Evolutionary conservation across 306 rosid species (phyloP).

Genomic region (Sicyos baderoa): DNA sequence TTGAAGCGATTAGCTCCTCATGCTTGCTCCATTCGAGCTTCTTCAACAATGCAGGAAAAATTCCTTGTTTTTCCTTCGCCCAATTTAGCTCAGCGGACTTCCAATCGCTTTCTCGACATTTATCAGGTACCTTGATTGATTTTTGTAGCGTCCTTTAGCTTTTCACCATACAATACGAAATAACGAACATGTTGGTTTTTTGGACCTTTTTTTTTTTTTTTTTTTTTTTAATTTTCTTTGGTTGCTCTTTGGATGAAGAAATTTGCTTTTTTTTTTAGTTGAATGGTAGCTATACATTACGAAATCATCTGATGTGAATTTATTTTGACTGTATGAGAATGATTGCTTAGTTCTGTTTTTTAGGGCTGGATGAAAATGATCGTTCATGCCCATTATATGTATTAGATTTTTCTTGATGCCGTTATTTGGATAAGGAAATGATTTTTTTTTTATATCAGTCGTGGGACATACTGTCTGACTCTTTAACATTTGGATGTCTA

Average conservation of each 20-base stretch:
- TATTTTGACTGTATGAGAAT: not conserved
- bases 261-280: not conserved
- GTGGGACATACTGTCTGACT: too few relatives aligned
- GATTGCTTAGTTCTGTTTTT: not conserved
- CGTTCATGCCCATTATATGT: not conserved
- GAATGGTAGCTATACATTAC: not conserved
- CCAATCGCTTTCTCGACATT: constrained; percentile 72
- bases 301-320: not conserved
- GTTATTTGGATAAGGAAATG: not conserved
- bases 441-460: too few relatives aligned
- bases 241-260: not conserved
- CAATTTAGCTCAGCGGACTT: constrained; percentile 52
- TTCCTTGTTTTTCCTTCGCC: constrained; percentile 31
- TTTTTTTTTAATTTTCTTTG: not conserved
- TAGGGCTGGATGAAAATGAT: not conserved
- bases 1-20: constrained; percentile 38
- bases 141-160: not conserved
- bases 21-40: constrained; percentile 28
- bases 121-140: constrained; percentile 39
- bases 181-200: not conserved
- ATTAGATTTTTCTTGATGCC: constrained; percentile 1
- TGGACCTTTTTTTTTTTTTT: not conserved
- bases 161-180: not conserved
- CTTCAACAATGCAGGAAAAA: constrained; percentile 26
- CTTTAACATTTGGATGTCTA: too few relatives aligned